Conservation (phyloP, 495 filamentous ascomycete species). For the Podospora pseudopauciseta region DNA sequence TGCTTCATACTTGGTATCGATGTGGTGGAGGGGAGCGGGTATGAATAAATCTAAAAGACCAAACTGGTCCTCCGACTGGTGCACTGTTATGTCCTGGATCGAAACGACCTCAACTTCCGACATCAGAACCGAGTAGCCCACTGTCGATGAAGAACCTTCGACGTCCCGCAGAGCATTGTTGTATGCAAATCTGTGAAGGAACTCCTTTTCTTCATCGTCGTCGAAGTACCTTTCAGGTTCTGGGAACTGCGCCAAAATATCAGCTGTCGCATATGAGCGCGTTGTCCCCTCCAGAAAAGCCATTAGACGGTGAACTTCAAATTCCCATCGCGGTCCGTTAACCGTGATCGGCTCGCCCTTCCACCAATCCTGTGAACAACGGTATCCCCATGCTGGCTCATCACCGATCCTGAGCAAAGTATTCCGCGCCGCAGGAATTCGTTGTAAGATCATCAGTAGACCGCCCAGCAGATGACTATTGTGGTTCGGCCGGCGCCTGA, state of each 20-base stretch:
- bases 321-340: conserved; percentile 53
- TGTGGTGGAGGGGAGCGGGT: too few relatives aligned
- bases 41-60: conserved; percentile 37
- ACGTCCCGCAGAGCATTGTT: background rate
- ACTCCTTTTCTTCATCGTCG: conserved; percentile 30
- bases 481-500: conserved; percentile 51
- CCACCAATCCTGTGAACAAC: conserved; percentile 78
- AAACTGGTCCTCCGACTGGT: conserved; percentile 29
- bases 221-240: background rate
- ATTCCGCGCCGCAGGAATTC: conserved; percentile 77
- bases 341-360: conserved; percentile 62
- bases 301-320: conserved; percentile 73
- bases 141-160: background rate
- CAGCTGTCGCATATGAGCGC: conserved; percentile 76
- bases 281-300: conserved; percentile 78
- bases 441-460: conserved; percentile 74
- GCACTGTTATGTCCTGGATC: background rate
- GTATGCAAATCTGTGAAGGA: conserved; percentile 14
- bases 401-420: conserved; percentile 57
- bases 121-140: conserved; percentile 1
- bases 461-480: conserved; percentile 58
- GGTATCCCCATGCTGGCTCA: conserved; percentile 57
- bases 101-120: conserved; percentile 16
- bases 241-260: conserved; percentile 34
- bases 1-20: conserved; percentile 11